Conservation (phyloP, 2,329 filamentous ascomycete genomes). For the Cladosporium sp. region DNA sequence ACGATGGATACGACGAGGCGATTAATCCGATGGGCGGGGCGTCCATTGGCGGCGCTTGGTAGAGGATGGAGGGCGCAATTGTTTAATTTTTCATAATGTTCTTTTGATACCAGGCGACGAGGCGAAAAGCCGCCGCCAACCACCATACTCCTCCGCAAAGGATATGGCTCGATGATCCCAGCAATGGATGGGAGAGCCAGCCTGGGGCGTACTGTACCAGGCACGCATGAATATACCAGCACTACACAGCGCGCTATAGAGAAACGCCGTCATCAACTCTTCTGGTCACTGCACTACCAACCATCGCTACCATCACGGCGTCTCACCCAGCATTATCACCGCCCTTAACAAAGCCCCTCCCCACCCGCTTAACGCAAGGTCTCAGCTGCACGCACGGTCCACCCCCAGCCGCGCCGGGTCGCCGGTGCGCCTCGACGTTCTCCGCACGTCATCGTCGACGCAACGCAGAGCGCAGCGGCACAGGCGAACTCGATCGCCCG, state of each 20-base stretch:
- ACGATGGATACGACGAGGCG: conserved; percentile 20
- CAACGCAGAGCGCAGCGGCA: too few species aligned
- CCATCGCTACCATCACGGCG: too few species aligned
- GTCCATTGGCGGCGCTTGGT: conserved; percentile 8
- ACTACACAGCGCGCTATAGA: too few species aligned
- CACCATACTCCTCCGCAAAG: too few species aligned
- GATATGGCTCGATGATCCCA: too few species aligned
- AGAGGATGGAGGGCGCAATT: not conserved
- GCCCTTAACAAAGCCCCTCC: too few species aligned
- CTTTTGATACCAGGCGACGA: conserved; percentile 7
- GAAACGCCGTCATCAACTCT: too few species aligned
- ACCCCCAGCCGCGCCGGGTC: too few species aligned
- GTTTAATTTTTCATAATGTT: not conserved
- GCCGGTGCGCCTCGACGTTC: not conserved
- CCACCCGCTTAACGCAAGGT: too few species aligned
- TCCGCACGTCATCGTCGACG: not conserved
- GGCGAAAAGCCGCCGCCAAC: not conserved
- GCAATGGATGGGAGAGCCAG: not conserved
- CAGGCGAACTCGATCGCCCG: not conserved
- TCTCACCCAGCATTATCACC: too few species aligned
- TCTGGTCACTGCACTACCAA: too few species aligned
- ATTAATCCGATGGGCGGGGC: conserved; percentile 5
- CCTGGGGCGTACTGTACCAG: not conserved
- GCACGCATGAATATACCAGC: not conserved
- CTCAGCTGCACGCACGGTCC: too few species aligned